Conservation (phyloP, 352 stramenopile species). For the Phytophthora fragariae region DNA sequence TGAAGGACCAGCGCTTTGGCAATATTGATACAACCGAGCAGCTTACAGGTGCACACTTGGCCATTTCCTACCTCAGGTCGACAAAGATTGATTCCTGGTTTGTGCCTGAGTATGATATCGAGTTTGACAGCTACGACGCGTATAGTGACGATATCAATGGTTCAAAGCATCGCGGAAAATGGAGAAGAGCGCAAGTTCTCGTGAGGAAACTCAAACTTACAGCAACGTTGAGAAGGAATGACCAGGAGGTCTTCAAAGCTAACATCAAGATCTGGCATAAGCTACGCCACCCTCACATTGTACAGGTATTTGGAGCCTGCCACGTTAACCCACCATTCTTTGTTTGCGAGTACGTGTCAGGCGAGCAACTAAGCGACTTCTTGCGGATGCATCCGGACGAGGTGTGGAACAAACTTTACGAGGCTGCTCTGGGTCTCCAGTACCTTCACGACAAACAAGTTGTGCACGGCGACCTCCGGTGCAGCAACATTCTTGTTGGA, state of each 20-base stretch:
- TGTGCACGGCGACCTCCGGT: constrained; percentile 5
- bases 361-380: constrained; percentile 4
- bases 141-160: neutral
- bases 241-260: neutral
- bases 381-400: constrained; percentile 4
- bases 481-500: constrained; percentile 5
- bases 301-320: constrained; percentile 13
- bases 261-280: constrained; percentile 11
- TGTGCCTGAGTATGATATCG: neutral
- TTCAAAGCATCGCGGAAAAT: neutral
- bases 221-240: neutral
- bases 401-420: constrained; percentile 15
- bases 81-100: neutral
- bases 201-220: neutral
- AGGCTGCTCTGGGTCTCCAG: constrained; percentile 9
- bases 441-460: constrained; percentile 9
- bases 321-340: constrained; percentile 14
- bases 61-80: neutral
- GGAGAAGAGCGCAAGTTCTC: neutral
- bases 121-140: neutral
- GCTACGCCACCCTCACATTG: constrained; percentile 15
- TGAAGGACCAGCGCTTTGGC: neutral
- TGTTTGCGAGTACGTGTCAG: constrained; percentile 12
- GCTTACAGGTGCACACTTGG: neutral
- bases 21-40: neutral